These are phyloP conservation scores for Solanum tacnaense DNA, from an alignment of 257 asterid genomes.

Conservation along the genomic window DNA sequence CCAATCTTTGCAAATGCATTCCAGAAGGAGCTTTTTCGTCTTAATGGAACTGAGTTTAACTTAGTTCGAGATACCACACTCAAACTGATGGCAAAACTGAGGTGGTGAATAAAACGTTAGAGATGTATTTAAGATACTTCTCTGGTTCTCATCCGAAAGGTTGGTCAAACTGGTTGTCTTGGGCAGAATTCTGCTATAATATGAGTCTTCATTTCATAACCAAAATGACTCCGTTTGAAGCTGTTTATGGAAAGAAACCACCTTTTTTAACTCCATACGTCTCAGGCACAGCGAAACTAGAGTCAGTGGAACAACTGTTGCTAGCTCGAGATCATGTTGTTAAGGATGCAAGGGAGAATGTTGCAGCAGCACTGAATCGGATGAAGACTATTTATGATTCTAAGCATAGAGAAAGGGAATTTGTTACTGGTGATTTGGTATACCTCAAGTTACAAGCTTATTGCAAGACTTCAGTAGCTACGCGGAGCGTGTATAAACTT, in stretches of 20 bases:
- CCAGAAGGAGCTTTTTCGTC: neutral
- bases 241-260: neutral
- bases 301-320: neutral
- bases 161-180: neutral
- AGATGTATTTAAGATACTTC: neutral
- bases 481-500: neutral
- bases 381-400: neutral
- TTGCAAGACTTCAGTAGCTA: neutral
- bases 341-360: neutral
- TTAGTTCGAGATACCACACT: neutral
- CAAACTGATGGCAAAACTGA: neutral
- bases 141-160: neutral
- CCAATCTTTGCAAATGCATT: neutral
- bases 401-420: neutral
- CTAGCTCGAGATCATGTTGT: neutral
- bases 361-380: neutral
- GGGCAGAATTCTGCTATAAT: neutral
- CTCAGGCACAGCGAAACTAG: neutral
- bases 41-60: neutral
- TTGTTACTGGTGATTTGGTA: neutral
- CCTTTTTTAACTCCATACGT: no score
- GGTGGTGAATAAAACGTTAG: neutral
- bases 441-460: neutral
- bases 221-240: neutral
- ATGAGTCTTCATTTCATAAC: neutral